Evolutionary conservation across 2,329 filamentous ascomycete species (phyloP), one percentile per base, ranked within the genome.

Genomic region (Botrytis fragariae): DNA sequence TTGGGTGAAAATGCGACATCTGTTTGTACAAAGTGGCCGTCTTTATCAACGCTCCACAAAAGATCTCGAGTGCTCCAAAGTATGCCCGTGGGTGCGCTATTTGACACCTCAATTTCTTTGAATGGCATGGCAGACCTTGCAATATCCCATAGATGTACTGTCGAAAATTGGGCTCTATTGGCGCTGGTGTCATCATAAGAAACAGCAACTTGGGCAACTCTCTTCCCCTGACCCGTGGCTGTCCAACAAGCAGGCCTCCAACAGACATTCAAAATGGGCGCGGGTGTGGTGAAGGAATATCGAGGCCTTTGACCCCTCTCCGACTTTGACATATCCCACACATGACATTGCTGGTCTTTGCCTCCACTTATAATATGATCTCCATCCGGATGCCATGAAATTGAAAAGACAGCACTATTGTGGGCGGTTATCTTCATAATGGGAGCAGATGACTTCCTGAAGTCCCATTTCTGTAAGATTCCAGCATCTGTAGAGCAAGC

Each of bases 131-230:
- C 88, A 1, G 90, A 89, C 45, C 90, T 84, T 10, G 89, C 90
- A n/a, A 92, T 82, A 78, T 92, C 90, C 89, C 90, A 92, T 32
- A 92, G 84, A 73, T 92, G 89, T 22, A 91, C 88, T 0, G 86
- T 84, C 42, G 85, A 87, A 61, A 88, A 87, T 60, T 88, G 89
- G 71, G 86, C 86, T 14, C 86, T 84, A 73, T 85, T 86, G 61
- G 85, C 81, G 76, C 85, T 86, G 60, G 83, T 84, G 76, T 89
- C 88, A 74, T 91, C 87, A 78, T 92, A 90, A 1, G 88, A 84
- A 2, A 91, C 86, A 3, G 89, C 88, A 18, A 91, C 83, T 78
- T 91, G 89, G 0, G 89, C 89, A 3, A 87, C 87, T 62, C 89
- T 85, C 64, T 86, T 85, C 5, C 86, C 88, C 75, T 89, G 87